Evolutionary conservation across 148 eudicot species (phyloP).

Genomic region (Vaccinium myrtillus): DNA sequence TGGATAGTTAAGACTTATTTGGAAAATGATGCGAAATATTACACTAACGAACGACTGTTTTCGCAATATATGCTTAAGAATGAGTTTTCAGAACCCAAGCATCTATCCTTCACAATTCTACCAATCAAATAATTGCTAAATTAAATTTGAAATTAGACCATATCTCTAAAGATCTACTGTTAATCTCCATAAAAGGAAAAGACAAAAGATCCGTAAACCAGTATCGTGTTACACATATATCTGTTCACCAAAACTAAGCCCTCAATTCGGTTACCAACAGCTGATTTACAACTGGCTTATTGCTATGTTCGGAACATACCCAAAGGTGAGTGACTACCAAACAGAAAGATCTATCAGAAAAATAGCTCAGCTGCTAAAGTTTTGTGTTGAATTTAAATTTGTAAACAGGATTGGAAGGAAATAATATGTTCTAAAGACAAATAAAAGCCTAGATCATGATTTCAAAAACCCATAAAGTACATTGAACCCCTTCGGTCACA

Average conservation of each 20-base stretch:
- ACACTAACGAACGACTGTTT: no score
- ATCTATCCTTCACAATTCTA: neutral
- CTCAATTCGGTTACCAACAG: neutral
- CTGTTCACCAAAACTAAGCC: neutral
- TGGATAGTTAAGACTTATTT: no score
- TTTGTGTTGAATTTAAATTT: neutral
- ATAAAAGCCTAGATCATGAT: no score
- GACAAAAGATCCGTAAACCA: neutral
- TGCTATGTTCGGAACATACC: neutral
- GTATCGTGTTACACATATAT: neutral
- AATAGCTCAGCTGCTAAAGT: neutral
- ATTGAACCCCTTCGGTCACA: no score
- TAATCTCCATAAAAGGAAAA: neutral
- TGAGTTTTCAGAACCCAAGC: neutral
- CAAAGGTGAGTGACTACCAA: conserved; percentile 6
- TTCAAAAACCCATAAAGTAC: no score
- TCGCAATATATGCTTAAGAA: no score
- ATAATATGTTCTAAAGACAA: neutral
- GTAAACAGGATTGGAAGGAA: neutral
- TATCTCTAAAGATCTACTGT: neutral
- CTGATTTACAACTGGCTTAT: neutral
- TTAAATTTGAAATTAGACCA: neutral
- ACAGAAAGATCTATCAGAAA: conserved; percentile 13
- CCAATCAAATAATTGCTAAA: neutral
- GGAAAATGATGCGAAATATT: no score